phyloP scores from a whole-genome alignment of 768 basidiomycete genomes.

The Mycena haematopus region DNA sequence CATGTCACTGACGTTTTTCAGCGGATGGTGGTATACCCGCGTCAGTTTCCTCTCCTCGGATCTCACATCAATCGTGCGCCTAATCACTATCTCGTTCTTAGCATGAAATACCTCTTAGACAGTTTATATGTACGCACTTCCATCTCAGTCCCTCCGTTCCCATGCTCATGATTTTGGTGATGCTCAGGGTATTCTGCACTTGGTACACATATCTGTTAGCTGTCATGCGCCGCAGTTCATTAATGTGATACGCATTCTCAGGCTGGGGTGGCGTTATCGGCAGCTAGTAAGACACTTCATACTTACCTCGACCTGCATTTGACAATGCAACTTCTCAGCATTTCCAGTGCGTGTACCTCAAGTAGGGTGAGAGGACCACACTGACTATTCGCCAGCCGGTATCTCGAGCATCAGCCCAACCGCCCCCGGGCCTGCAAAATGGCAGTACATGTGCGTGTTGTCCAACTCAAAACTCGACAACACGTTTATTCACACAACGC shows the following conservation, averaged over 20 bases:
- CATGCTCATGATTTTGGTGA: neutral
- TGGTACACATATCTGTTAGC: constrained; percentile 2
- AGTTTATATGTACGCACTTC: constrained; percentile 27
- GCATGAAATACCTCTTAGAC: constrained; percentile 28
- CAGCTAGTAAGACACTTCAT: constrained; percentile 17
- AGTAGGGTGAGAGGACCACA: neutral
- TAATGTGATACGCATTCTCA: neutral
- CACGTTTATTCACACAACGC: too few relatives aligned
- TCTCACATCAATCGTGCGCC: neutral
- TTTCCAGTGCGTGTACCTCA: constrained; percentile 19
- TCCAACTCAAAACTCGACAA: neutral
- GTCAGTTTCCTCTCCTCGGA: constrained; percentile 1
- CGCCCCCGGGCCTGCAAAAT: constrained; percentile 21
- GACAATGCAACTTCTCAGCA: neutral
- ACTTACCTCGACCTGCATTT: neutral
- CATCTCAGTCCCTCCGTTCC: neutral
- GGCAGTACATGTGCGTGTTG: constrained; percentile 28
- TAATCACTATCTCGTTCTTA: neutral
- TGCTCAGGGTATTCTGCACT: constrained; percentile 29
- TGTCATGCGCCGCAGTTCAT: neutral
- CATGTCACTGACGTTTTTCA: neutral
- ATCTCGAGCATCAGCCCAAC: constrained; percentile 26
- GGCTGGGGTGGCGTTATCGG: constrained; percentile 31
- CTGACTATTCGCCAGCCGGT: constrained; percentile 17
- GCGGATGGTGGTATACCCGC: constrained; percentile 32